Base-by-base conservation (phyloP, 768 basidiomycete genomes). In the Boletellus ananas region DNA sequence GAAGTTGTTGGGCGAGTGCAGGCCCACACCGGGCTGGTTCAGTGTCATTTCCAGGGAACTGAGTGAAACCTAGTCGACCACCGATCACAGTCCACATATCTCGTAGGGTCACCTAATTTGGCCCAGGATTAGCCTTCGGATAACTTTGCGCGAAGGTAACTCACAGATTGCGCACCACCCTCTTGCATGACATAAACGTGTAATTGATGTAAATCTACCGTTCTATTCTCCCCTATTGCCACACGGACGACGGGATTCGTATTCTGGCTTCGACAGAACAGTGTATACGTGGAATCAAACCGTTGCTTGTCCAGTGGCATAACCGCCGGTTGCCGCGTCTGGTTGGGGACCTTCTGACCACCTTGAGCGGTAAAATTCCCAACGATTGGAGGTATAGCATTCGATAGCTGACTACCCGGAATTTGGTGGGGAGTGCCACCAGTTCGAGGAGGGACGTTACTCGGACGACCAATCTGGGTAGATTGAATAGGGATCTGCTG, bases 61-160 rank as follows among this genome's bases (percentile, higher is more conserved):
- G 75, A 3, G 83, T 74, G 58, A 83, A 80, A 16, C 80, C 83
- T 66, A 90, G 72, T 20, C 75, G 77, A n/a, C 77, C 87, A 16
- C 79, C 87, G 49, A 90, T 79, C 39, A 84, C 69, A 14, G 77
- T 59, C 87, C 87, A 89, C 50, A 73, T 53, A 31, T 86, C 84
- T 41, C 76, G 75, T 49, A 69, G 67, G 21, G 70, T 70, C 12
- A 84, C 78, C 84, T 85, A 46, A n/a, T 54, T 36, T 34, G 20
- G 39, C 38, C 37, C 38, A 49, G 34, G 20, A 45, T 57, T 60
- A 59, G 18, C 43, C 29, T 40, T 33, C 20, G 17, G 13, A 35
- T 51, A 48, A 13, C 21, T 14, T 42, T n/a, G 27, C 27, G 27
- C 17, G 20, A 27, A 50, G 23, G 41, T 33, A 34, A 68, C 72